Evolutionary conservation across 768 basidiomycete species (phyloP), one percentile per base, ranked within the genome.

Genomic region (Suillus cothurnatus): DNA sequence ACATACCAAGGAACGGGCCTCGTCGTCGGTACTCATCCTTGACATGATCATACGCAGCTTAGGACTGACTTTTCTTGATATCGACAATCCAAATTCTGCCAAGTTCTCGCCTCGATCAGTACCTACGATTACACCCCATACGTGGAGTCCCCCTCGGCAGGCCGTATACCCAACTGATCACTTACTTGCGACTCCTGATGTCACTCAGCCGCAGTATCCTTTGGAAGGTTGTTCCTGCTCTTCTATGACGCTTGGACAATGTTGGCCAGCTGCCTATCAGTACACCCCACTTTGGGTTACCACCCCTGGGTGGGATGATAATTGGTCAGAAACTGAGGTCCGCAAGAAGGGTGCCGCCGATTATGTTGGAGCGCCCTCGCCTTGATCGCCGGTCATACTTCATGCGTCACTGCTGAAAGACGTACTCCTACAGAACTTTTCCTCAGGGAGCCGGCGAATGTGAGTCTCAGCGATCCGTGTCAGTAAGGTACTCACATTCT

Each of bases 281-380:
- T 79, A 86, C 71, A 82, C 85, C 0, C 90, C 88, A 2, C 71
- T 87, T 64, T 92, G 90, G 91, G 74, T 81, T 7, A 78, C 81
- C 62, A 87, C 90, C 6, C 86, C 89, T 0, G 87, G 84, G 6
- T 93, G 90, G 90, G 80, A 83, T 63, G 72, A 77, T 47, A 73
- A 79, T 12, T 88, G 84, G 84, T 77, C 83, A n/a, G 85, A 87
- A 55, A 82, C 77, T 12, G 91, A 93, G 66, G 84, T 91, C 65
- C 78, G 84, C 50, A 89, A 74, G 92, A 94, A 72, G 87, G 87
- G 53, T 88, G 87, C 70, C 85, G 92, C 41, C 79, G 91, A 43
- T 74, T 92, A 28, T 89, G 89, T 66, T 93, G 92, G 92, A 90
- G 87, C 71, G 77, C 86, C 8, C 81, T 92, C 75, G 78, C 82